Conservation (phyloP, 2,329 filamentous ascomycete genomes). For the Colletotrichum australisinense region DNA sequence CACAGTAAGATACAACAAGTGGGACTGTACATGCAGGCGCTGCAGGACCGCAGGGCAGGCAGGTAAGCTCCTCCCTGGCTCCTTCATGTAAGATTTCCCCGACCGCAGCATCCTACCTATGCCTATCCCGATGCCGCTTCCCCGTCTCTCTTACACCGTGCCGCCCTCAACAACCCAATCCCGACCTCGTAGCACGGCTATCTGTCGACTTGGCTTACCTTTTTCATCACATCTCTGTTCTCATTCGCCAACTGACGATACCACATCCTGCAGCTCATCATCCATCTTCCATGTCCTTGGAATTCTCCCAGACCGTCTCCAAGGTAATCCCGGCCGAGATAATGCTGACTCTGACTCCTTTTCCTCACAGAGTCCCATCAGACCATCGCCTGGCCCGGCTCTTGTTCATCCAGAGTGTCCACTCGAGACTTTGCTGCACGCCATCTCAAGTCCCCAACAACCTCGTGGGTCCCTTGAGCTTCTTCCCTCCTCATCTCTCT, state of each 20-base stretch:
- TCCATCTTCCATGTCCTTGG: slow-evolving; percentile 30
- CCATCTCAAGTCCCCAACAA: neutral
- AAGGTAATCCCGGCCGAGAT: slow-evolving; percentile 4
- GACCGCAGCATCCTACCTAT: neutral
- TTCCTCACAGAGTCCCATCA: slow-evolving; percentile 1
- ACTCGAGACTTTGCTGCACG: neutral
- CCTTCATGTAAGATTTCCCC: slow-evolving; percentile 6
- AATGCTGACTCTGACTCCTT: neutral
- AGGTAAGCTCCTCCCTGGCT: neutral
- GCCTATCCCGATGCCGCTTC: neutral
- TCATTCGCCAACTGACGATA: slow-evolving; percentile 12
- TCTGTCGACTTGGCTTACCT: neutral
- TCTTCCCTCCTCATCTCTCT: neutral
- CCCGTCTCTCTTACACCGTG: neutral
- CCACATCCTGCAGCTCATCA: slow-evolving; percentile 8
- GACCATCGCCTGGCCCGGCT: slow-evolving; percentile 11
- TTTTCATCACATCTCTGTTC: neutral
- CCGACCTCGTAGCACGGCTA: slow-evolving; percentile 14
- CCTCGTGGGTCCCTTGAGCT: neutral
- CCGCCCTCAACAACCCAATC: slow-evolving; percentile 25
- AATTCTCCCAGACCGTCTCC: neutral
- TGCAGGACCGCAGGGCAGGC: neutral
- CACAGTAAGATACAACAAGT: neutral
- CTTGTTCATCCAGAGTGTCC: slow-evolving; percentile 16
- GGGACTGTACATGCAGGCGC: neutral